Percentiles rank a stretch among this genome's conserved stretches.
These are phyloP conservation scores for Capronia americana DNA, from an alignment of 2,329 filamentous ascomycete species.

Conservation along the genomic window DNA sequence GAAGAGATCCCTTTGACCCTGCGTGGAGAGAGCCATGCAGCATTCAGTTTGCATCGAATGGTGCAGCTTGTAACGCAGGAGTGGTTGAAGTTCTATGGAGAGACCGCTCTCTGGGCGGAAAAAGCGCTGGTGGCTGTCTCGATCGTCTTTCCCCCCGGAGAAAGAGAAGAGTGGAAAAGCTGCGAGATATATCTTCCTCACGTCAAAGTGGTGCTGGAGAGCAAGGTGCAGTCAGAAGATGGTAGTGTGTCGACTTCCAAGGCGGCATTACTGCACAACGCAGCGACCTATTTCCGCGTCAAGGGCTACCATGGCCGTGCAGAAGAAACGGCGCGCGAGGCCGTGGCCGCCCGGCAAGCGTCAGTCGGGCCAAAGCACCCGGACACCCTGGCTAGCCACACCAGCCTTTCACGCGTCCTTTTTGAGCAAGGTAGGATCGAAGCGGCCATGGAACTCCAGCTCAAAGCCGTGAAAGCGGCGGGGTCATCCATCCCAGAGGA, in stretches of 20 bases:
- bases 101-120: constrained; percentile 31
- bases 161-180: neutral
- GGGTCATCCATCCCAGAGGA: neutral
- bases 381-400: neutral
- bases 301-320: no score
- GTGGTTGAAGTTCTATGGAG: constrained; percentile 42
- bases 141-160: neutral
- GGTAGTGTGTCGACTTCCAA: no score
- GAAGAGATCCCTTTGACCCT: no score
- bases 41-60: constrained; percentile 44
- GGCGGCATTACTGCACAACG: no score
- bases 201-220: neutral
- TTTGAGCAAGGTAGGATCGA: neutral
- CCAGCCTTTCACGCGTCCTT: neutral
- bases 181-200: neutral
- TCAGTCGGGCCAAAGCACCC: neutral
- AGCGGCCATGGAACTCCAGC: neutral
- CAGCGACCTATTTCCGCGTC: no score
- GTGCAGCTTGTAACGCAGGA: constrained; percentile 45
- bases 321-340: no score
- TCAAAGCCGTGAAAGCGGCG: neutral
- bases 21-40: no score
- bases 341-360: no score
- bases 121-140: neutral
- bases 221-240: no score